Base-by-base conservation (phyloP, 2,329 filamentous ascomycete species). In the Trichophyton rubrum region DNA sequence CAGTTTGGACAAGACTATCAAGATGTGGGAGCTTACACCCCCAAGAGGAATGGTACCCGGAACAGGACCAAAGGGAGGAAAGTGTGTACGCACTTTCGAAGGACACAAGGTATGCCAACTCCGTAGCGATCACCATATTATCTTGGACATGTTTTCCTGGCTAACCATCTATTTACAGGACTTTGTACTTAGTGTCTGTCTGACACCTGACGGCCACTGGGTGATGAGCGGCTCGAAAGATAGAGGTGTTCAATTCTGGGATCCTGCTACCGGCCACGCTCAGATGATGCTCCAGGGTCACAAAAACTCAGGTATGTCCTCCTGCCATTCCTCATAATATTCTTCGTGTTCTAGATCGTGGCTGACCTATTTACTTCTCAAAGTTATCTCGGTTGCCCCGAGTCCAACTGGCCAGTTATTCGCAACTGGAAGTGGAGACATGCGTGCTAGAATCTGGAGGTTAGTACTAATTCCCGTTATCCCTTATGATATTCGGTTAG, bases 261-360 rank as follows among this genome's bases (percentile, higher is more conserved):
- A 99, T 71, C 92, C 93, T 20, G 83, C 87, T 68, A 96, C 90
- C 20, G 93, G 92, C 40, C 87, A 89, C 66, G 95, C 92, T 0
- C 92, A 97, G 76, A 87, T 99, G 72, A 97, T 97, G 93, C 82
- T 99, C 64, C 93, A 97, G 75, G 93, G 93, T 27, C 93, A 99
- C 74, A 97, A 97, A 81, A 97, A 97, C 76, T 96, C 90, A 9
- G 83, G 83, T 85, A 73, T 22, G 24, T 30, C 27, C 22, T 22
- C 8, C 43, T 11, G 33, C 33, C 33, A 38, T 38, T 38, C 4
- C 15, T 9, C 24, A n/a, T 38, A 13, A 35, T 30, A 6, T 3
- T 55, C 17, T 15, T 27, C 20, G 27, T 49, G 6, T 6, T 24
- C 2, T 33, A 3, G 11, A 20, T 35, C n/a, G 22, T 33, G 40